Base-by-base conservation (phyloP, 805 yeast species). In the Wickerhamiella slavikovae region DNA sequence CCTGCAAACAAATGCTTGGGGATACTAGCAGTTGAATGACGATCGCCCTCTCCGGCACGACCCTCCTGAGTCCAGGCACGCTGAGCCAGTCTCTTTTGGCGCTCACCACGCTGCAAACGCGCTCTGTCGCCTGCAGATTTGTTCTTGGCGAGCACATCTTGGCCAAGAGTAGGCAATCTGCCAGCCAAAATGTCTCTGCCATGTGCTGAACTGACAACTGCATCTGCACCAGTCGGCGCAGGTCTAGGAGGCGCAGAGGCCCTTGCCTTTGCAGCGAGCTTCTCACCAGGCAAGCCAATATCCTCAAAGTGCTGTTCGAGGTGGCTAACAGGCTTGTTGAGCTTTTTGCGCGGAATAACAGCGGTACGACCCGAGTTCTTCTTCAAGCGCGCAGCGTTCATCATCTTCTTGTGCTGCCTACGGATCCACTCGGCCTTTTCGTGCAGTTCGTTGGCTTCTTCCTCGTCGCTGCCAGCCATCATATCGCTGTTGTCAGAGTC, bases 1-100 rank as follows among this genome's bases (percentile, higher is more conserved):
- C 99, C 99, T 45, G 80, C 60, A 62, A 75, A 77, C 66, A 89
- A 64, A 59, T 89, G 98, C 63, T 83, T 85, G 39, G 95, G 93
- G 59, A 78, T 55, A 37, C 78, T 60, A 30, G 77, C 89, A 31
- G 82, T 67, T 34, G 69, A 62, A 53, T 80, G 93, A 57, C 96
- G 73, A 58, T 89, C 99, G 48, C 78, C 76, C 61, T 89, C 99
- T 61, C 96, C 94, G 41, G 71, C 76, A 57, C 92, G 72, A 25
- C 95, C 94, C 48, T 63, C 55, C 62, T 83, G 73, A 58, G 83
- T 79, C 61, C 96, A 71, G 49, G 77, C 91, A 58, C 93, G 72
- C 68, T 93, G 79, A 54, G 78, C 83, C 44, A 78, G 54, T 62
- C 82, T 83, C 49, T 69, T 75, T 57, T 82, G 60, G 64, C 89